A percentile compares a stretch with the other conserved stretches of the same genome.
Conservation (phyloP, 345 rosid species). For the Pistacia vera region DNA sequence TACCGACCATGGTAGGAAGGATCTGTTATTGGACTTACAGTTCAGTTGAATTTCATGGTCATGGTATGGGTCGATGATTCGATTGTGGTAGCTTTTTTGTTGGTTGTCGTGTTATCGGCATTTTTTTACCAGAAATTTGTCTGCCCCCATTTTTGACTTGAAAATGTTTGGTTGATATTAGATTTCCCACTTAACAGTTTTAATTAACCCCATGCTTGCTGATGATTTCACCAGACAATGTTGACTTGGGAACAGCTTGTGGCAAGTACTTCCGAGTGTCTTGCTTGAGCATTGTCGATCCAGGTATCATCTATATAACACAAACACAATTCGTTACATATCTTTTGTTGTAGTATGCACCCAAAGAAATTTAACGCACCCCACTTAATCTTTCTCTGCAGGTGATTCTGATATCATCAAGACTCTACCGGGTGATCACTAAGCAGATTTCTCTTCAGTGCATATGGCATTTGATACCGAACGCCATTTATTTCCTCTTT, state of each 20-base stretch:
- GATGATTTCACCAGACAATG: conserved; percentile 45
- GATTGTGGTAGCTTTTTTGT: too few species aligned
- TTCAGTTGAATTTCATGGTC: too few species aligned
- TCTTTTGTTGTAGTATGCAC: not conserved
- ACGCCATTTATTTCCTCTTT: too few species aligned
- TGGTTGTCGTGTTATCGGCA: too few species aligned
- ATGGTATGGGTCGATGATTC: too few species aligned
- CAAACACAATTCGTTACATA: too few species aligned
- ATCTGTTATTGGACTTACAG: too few species aligned
- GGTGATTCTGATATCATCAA: conserved; percentile 89
- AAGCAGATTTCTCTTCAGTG: conserved; percentile 9
- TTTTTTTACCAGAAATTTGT: too few species aligned
- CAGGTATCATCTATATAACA: conserved; percentile 33
- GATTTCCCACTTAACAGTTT: not conserved
- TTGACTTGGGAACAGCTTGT: conserved; percentile 77
- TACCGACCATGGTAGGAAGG: too few species aligned
- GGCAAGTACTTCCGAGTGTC: conserved; percentile 81
- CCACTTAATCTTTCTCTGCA: not conserved
- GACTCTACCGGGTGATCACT: conserved; percentile 60
- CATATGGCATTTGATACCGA: not conserved
- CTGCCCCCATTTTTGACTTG: too few species aligned
- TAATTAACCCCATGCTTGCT: too few species aligned
- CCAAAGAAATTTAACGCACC: not conserved
- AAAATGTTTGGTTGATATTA: not conserved
- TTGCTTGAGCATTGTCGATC: conserved; percentile 69